A percentile compares a stretch with the other conserved stretches of the same genome.
These are phyloP conservation scores for Graphilbum sp. DNA, from an alignment of 2,329 filamentous ascomycete genomes.

Conservation along the genomic window DNA sequence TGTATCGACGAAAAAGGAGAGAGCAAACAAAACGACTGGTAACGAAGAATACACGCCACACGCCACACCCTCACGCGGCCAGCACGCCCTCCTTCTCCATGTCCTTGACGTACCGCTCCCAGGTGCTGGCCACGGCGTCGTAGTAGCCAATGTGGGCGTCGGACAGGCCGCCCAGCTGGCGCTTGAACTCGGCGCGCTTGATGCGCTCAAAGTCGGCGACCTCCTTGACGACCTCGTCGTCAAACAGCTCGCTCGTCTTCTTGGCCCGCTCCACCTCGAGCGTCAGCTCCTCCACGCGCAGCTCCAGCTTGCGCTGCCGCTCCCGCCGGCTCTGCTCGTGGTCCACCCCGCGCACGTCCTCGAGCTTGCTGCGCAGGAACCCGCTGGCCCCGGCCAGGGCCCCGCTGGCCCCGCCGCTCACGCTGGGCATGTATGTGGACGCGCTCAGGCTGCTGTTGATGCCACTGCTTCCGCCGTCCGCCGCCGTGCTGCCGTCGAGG, in stretches of 20 bases:
- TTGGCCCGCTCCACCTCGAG: slow-evolving; percentile 78
- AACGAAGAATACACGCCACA: neutral
- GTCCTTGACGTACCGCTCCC: slow-evolving; percentile 79
- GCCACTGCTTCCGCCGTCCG: neutral
- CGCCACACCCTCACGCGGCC: slow-evolving; percentile 8
- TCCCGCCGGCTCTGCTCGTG: slow-evolving; percentile 85
- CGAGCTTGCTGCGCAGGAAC: slow-evolving; percentile 85
- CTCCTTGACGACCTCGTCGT: slow-evolving; percentile 89
- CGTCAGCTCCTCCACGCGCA: slow-evolving; percentile 83
- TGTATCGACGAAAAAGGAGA: too few relatives aligned
- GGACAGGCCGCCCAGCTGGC: slow-evolving; percentile 67
- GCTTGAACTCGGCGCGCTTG: slow-evolving; percentile 83
- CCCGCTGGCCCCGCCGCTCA: slow-evolving; percentile 2
- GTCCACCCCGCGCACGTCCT: slow-evolving; percentile 91
- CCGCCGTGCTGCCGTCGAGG: neutral
- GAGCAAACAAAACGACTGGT: neutral
- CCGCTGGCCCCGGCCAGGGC: slow-evolving; percentile 57
- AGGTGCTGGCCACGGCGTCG: slow-evolving; percentile 58
- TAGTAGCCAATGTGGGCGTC: slow-evolving; percentile 83
- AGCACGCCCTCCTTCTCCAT: slow-evolving; percentile 53
- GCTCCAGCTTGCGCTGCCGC: slow-evolving; percentile 73
- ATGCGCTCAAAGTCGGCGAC: slow-evolving; percentile 91
- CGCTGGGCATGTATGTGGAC: slow-evolving; percentile 2
- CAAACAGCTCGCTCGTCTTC: slow-evolving; percentile 78
- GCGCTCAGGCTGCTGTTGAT: slow-evolving; percentile 9